A percentile compares a stretch with the other conserved stretches of the same genome.
phyloP scores from a whole-genome alignment of 768 basidiomycete genomes.

The Nevesoporus exiguus region DNA sequence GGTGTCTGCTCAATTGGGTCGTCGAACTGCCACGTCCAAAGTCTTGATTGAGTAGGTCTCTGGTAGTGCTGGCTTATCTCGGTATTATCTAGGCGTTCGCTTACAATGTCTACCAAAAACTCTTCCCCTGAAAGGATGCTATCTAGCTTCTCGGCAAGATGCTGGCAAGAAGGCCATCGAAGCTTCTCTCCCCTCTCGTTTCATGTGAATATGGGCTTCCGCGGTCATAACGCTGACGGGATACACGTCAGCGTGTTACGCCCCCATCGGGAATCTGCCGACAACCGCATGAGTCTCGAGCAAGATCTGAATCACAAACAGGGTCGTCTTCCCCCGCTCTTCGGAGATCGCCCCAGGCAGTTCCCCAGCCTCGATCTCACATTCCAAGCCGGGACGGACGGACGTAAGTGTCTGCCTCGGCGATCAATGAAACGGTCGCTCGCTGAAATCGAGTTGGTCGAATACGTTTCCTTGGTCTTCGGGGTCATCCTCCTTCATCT shows the following conservation, averaged over 20 bases:
- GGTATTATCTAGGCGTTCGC: not conserved
- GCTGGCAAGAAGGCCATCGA: too few relatives aligned
- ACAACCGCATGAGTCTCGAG: not conserved
- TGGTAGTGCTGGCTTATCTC: not conserved
- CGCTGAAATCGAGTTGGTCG: not conserved
- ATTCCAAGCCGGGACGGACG: not conserved
- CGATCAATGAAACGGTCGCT: constrained; percentile 1
- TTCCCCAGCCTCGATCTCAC: not conserved
- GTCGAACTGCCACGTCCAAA: not conserved
- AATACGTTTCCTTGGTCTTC: constrained; percentile 4
- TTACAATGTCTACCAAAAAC: not conserved
- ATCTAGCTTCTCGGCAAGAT: too few relatives aligned
- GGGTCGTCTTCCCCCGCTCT: not conserved
- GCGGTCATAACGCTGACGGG: not conserved
- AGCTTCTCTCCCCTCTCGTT: not conserved
- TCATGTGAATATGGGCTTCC: not conserved
- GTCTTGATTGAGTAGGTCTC: not conserved
- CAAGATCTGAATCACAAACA: not conserved
- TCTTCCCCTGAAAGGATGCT: too few relatives aligned
- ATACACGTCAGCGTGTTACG: not conserved
- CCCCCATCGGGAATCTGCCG: not conserved
- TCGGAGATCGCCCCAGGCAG: not conserved
- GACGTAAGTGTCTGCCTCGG: not conserved
- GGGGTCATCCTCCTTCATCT: not conserved
- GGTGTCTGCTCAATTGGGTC: not conserved